Evolutionary conservation across 176 grass and related monocot species (phyloP).

Genomic region (Tillandsia fasciculata): DNA sequence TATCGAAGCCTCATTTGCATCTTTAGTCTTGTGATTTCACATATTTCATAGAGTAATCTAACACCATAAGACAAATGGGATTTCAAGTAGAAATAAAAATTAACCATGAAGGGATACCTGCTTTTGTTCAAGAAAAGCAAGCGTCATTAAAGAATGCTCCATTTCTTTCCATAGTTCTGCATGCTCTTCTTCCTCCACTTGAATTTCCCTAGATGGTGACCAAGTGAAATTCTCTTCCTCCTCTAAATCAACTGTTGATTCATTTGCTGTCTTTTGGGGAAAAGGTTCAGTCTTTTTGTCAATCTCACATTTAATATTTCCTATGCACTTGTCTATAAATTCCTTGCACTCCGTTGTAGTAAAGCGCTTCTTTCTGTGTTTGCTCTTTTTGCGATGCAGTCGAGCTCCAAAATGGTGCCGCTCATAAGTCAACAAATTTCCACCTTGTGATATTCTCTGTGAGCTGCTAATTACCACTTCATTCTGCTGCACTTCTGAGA

Average conservation of each 20-base stretch:
- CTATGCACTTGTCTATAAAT: slow-evolving; percentile 58
- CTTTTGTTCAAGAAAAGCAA: slow-evolving; percentile 61
- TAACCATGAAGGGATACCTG: slow-evolving; percentile 29
- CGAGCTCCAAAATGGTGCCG: slow-evolving; percentile 17
- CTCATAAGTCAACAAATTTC: slow-evolving; percentile 18
- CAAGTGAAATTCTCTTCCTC: slow-evolving; percentile 55
- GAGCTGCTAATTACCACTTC: slow-evolving; percentile 22
- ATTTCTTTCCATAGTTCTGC: slow-evolving; percentile 78
- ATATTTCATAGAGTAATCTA: too few species aligned
- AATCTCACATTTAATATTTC: slow-evolving; percentile 56
- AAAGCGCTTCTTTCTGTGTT: slow-evolving; percentile 35
- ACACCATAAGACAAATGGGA: background rate
- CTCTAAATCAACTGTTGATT: slow-evolving; percentile 24
- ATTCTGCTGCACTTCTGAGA: slow-evolving; percentile 13
- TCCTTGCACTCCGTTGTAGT: slow-evolving; percentile 38
- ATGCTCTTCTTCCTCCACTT: slow-evolving; percentile 51
- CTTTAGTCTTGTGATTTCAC: too few species aligned
- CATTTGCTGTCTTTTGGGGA: slow-evolving; percentile 10
- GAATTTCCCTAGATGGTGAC: slow-evolving; percentile 29
- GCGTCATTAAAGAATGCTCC: slow-evolving; percentile 56
- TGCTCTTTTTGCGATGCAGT: slow-evolving; percentile 24
- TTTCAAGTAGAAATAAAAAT: background rate
- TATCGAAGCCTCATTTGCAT: too few species aligned
- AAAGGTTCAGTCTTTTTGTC: slow-evolving; percentile 35
- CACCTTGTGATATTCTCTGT: background rate